Conservation (phyloP, 768 basidiomycete genomes). For the Boletus bicolor region DNA sequence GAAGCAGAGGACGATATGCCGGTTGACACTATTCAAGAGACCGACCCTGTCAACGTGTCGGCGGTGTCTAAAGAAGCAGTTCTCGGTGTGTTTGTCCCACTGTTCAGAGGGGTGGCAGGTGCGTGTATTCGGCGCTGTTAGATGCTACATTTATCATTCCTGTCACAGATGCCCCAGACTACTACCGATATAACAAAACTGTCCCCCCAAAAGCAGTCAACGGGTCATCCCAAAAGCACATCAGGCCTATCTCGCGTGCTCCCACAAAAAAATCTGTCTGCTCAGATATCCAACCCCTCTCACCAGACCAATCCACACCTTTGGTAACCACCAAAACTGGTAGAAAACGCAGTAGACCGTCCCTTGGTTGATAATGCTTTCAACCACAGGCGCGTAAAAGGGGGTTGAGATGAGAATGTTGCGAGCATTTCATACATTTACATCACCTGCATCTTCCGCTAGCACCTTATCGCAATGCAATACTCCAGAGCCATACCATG, state of each 20-base stretch:
- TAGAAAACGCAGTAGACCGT: conserved; percentile 34
- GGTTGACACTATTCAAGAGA: conserved; percentile 29
- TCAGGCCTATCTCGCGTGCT: conserved; percentile 9
- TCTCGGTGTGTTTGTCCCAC: conserved; percentile 53
- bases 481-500: conserved; percentile 13
- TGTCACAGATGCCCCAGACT: conserved; percentile 21
- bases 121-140: conserved; percentile 6
- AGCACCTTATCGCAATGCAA: conserved; percentile 27
- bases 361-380: conserved; percentile 24
- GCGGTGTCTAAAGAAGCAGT: conserved; percentile 48
- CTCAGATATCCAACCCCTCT: conserved; percentile 11
- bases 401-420: conserved; percentile 20
- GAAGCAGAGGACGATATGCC: conserved; percentile 46
- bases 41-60: conserved; percentile 23
- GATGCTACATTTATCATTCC: conserved; percentile 3
- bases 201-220: conserved; percentile 15
- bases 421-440: conserved; percentile 29
- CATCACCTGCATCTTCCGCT: conserved; percentile 23
- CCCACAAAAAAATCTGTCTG: conserved; percentile 20
- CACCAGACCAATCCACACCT: conserved; percentile 14
- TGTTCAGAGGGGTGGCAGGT: conserved; percentile 60
- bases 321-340: conserved; percentile 20
- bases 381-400: conserved; percentile 14
- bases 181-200: conserved; percentile 18
- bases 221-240: conserved; percentile 12